A percentile compares a stretch with the other conserved stretches of the same genome.
These are phyloP conservation scores for Cystoderma amianthinum DNA, from an alignment of 768 basidiomycete species.

Conservation along the genomic window DNA sequence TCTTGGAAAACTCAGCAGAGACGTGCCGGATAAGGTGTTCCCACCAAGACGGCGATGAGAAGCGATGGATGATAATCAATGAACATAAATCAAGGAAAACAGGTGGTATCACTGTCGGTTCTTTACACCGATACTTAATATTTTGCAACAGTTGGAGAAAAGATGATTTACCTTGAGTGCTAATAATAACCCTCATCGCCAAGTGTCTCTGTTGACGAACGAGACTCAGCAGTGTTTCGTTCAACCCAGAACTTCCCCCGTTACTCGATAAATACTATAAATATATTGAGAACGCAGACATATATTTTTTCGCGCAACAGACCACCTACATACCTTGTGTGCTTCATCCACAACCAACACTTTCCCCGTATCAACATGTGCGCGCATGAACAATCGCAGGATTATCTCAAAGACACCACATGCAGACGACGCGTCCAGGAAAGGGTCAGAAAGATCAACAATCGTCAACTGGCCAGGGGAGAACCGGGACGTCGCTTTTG, in stretches of 20 bases:
- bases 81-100: constrained; percentile 63
- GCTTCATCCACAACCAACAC: constrained; percentile 71
- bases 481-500: constrained; percentile 27
- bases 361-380: constrained; percentile 55
- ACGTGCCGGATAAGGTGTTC: constrained; percentile 62
- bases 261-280: constrained; percentile 52
- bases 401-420: constrained; percentile 70
- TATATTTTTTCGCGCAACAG: not conserved
- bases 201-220: constrained; percentile 68
- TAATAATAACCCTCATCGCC: constrained; percentile 67
- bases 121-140: constrained; percentile 20
- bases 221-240: constrained; percentile 48
- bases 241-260: constrained; percentile 42
- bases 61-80: constrained; percentile 58
- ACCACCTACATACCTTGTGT: constrained; percentile 44
- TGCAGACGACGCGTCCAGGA: constrained; percentile 60
- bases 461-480: constrained; percentile 54
- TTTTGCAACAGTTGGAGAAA: not conserved
- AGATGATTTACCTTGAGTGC: constrained; percentile 53
- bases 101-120: constrained; percentile 68
- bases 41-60: constrained; percentile 76
- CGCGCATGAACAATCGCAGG: constrained; percentile 55
- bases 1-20: constrained; percentile 49
- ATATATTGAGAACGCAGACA: constrained; percentile 2
- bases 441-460: constrained; percentile 67